These are phyloP conservation scores for Oldenlandia corymbosa DNA, from an alignment of 257 asterid species.

Conservation along the genomic window DNA sequence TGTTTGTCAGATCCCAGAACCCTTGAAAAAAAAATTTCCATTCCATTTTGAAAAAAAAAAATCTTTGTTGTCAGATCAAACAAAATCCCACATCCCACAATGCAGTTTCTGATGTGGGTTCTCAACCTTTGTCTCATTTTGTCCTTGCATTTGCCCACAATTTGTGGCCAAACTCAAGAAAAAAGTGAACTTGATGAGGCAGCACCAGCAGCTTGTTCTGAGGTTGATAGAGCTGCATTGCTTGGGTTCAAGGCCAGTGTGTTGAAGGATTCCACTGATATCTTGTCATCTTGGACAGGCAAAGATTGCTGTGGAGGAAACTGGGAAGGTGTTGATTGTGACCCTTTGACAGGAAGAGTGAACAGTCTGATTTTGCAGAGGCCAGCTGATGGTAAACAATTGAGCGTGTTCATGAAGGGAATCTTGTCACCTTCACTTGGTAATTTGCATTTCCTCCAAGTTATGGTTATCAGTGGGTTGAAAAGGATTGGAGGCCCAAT, in stretches of 20 bases:
- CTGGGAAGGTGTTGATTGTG: conserved; percentile 94
- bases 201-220: conserved; percentile 33
- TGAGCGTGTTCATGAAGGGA: conserved; percentile 61
- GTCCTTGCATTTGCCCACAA: conserved; percentile 15
- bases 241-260: conserved; percentile 64
- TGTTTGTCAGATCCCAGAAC: conserved; percentile 17
- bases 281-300: conserved; percentile 72
- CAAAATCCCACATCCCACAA: conserved; percentile 32
- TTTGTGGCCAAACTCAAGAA: not conserved
- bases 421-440: conserved; percentile 56
- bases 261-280: conserved; percentile 58
- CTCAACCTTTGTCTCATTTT: conserved; percentile 31
- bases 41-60: conserved; percentile 14
- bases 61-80: conserved; percentile 6
- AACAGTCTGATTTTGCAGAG: conserved; percentile 50
- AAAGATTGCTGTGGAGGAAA: conserved; percentile 80
- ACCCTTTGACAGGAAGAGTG: conserved; percentile 49
- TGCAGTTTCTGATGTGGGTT: conserved; percentile 45
- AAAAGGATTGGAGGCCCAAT: conserved; percentile 44
- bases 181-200: not conserved
- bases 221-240: conserved; percentile 65
- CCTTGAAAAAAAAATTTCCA: conserved; percentile 15
- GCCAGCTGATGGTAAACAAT: conserved; percentile 35
- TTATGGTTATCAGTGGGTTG: conserved; percentile 75
- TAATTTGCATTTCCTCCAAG: conserved; percentile 49